These are phyloP conservation scores for Umbelopsis sp. DNA, from an alignment of 371 early-diverging fungal species.

Conservation along the genomic window DNA sequence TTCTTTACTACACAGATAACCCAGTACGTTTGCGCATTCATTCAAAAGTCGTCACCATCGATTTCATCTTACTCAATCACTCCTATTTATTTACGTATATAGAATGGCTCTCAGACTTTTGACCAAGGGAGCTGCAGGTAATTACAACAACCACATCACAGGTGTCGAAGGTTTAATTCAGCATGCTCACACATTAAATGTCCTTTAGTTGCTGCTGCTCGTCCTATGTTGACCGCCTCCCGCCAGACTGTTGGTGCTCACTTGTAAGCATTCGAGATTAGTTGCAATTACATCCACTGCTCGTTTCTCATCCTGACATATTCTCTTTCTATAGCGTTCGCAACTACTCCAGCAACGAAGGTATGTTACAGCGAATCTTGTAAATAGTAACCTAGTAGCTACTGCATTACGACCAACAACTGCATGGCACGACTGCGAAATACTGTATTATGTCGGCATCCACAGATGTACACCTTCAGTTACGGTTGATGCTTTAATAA, in stretches of 20 bases:
- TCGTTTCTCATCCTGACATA: background rate
- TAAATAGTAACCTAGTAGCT: no score
- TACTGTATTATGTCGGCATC: no score
- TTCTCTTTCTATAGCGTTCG: constrained; percentile 32
- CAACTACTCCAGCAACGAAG: constrained; percentile 36
- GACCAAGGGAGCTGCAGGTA: constrained; percentile 55
- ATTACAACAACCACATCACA: background rate
- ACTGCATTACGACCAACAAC: no score
- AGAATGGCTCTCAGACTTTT: constrained; percentile 56
- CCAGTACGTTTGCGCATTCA: constrained; percentile 1
- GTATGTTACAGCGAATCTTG: constrained; percentile 3
- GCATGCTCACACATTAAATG: background rate
- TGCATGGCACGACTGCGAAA: no score
- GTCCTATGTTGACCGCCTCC: constrained; percentile 44
- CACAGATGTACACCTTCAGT: no score
- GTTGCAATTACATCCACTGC: background rate
- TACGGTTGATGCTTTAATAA: no score
- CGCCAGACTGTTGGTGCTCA: constrained; percentile 46
- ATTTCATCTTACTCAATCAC: background rate
- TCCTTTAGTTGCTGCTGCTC: constrained; percentile 39
- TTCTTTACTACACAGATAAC: constrained; percentile 17
- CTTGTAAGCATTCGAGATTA: constrained; percentile 38
- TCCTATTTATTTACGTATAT: background rate
- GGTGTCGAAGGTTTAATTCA: background rate
- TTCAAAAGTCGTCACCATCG: background rate